These are phyloP conservation scores for Populus tremula DNA, from an alignment of 345 rosid genomes.

Conservation along the genomic window DNA sequence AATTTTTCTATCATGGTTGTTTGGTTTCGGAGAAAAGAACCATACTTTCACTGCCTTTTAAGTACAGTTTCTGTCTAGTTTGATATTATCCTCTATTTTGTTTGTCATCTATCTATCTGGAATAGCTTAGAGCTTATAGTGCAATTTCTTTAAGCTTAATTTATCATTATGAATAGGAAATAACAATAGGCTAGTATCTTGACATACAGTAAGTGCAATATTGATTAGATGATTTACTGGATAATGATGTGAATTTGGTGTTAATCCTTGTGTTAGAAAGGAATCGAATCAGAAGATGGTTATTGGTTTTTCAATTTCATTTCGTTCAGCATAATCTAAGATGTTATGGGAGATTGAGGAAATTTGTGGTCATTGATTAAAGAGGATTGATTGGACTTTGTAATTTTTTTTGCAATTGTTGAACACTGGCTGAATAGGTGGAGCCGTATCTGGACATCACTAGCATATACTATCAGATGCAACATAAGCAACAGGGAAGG, in stretches of 20 bases:
- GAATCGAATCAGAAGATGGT: not conserved
- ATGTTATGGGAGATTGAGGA: too few relatives aligned
- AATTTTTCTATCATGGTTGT: too few relatives aligned
- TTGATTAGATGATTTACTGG: not conserved
- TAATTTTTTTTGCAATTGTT: not conserved
- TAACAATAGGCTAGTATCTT: not conserved
- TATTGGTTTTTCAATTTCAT: not conserved
- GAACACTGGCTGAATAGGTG: slow-evolving; percentile 43
- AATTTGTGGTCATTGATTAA: too few relatives aligned
- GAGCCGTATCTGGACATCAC: slow-evolving; percentile 82
- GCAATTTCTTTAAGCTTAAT: too few relatives aligned
- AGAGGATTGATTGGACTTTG: too few relatives aligned
- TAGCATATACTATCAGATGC: slow-evolving; percentile 49
- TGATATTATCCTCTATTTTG: too few relatives aligned
- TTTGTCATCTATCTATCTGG: too few relatives aligned
- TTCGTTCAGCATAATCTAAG: not conserved
- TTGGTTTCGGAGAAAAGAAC: too few relatives aligned
- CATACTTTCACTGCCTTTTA: too few relatives aligned
- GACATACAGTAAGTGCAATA: not conserved
- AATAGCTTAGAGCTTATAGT: too few relatives aligned
- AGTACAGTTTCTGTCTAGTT: too few relatives aligned
- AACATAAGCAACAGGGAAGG: slow-evolving; percentile 57
- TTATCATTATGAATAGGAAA: not conserved
- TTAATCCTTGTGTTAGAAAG: not conserved
- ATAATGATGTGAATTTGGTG: too few relatives aligned